Conservation (phyloP, 257 asterid genomes). For the Lantana camara region DNA sequence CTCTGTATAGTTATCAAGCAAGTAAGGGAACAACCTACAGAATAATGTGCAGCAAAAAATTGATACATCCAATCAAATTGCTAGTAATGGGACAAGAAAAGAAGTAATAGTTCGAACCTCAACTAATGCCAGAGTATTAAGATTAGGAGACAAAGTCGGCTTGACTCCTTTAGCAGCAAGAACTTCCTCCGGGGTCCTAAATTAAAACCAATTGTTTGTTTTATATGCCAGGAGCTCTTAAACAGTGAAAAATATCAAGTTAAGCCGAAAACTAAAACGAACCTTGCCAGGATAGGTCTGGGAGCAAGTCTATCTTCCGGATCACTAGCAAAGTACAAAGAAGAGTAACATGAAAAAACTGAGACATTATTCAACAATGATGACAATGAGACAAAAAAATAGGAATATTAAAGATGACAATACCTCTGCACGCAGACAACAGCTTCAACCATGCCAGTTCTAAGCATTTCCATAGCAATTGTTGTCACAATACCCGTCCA, state of each 20-base stretch:
- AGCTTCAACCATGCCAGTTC: constrained; percentile 92
- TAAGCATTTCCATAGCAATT: constrained; percentile 95
- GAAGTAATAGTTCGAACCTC: constrained; percentile 63
- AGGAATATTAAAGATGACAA: constrained; percentile 12
- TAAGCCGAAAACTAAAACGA: constrained; percentile 21
- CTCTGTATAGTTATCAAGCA: background rate
- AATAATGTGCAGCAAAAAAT: background rate
- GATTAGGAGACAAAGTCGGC: constrained; percentile 97
- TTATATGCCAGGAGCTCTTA: constrained; percentile 16
- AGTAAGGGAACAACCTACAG: constrained; percentile 7
- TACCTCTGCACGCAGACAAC: constrained; percentile 97
- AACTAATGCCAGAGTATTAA: constrained; percentile 85
- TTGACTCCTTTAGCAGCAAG: constrained; percentile 97
- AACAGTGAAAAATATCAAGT: constrained; percentile 6
- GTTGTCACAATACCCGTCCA: constrained; percentile 99
- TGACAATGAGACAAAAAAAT: constrained; percentile 10
- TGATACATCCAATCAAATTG: constrained; percentile 1
- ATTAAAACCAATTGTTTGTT: constrained; percentile 23
- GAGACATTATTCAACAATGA: constrained; percentile 18
- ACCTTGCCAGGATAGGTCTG: constrained; percentile 94
- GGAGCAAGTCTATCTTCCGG: constrained; percentile 97
- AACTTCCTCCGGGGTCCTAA: constrained; percentile 97
- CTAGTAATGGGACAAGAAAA: constrained; percentile 17
- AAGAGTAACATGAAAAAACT: constrained; percentile 18
- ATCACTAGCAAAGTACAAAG: constrained; percentile 54